Conservation (phyloP, 768 basidiomycete genomes). For the Suillus spraguei region DNA sequence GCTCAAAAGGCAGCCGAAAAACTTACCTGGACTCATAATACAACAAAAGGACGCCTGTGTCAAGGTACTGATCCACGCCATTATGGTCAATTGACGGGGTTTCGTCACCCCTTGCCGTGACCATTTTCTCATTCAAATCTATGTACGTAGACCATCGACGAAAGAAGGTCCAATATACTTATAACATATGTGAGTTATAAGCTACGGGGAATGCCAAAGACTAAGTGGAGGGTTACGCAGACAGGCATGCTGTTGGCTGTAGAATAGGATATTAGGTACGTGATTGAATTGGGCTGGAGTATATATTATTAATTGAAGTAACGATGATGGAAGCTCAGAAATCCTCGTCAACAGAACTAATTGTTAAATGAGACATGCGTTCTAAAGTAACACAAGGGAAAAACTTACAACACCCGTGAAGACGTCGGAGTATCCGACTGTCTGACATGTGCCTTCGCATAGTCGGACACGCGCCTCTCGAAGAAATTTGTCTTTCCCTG, state of each 20-base stretch:
- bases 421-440: slow-evolving; percentile 16
- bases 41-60: no score
- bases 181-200: background rate
- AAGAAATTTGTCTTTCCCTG: slow-evolving; percentile 98
- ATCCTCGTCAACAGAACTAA: slow-evolving; percentile 14
- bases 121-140: no score
- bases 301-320: background rate
- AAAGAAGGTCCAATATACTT: background rate
- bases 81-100: no score
- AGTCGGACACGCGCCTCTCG: slow-evolving; percentile 91
- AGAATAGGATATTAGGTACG: background rate
- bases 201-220: background rate
- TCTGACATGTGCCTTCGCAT: slow-evolving; percentile 67
- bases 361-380: background rate
- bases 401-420: slow-evolving; percentile 1
- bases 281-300: background rate
- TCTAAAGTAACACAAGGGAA: no score
- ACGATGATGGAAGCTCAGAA: background rate
- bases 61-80: no score
- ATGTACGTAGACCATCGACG: background rate
- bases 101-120: no score
- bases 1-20: no score
- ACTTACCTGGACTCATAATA: no score
- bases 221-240: background rate
- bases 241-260: background rate